Conservation (phyloP, 2,329 filamentous ascomycete genomes). For the Ophiostoma fasciatum region DNA sequence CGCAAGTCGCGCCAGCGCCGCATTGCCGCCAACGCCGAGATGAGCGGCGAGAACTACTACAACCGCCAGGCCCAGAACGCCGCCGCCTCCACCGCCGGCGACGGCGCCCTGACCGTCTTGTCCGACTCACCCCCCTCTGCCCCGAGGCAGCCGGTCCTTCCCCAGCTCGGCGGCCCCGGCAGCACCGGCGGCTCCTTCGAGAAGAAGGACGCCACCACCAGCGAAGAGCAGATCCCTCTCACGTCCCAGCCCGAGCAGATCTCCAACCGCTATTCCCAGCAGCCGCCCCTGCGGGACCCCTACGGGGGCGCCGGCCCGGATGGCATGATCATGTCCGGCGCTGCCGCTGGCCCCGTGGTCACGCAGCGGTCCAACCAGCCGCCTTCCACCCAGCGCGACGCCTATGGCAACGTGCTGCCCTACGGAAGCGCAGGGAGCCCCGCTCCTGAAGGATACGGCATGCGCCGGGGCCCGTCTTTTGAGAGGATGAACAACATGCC, state of each 20-base stretch:
- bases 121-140: neutral
- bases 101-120: conserved; percentile 20
- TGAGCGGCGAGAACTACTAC: conserved; percentile 92
- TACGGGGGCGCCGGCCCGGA: conserved; percentile 22
- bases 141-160: conserved; percentile 37
- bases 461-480: conserved; percentile 30
- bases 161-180: conserved; percentile 40
- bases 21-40: conserved; percentile 87
- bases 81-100: conserved; percentile 22
- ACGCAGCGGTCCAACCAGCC: conserved; percentile 14
- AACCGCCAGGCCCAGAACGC: conserved; percentile 45
- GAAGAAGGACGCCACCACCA: conserved; percentile 43
- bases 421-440: conserved; percentile 37
- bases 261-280: conserved; percentile 28
- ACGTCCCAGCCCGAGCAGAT: conserved; percentile 48
- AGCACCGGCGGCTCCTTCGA: conserved; percentile 45
- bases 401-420: conserved; percentile 46
- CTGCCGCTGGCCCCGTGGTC: conserved; percentile 11
- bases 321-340: conserved; percentile 16
- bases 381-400: conserved; percentile 34
- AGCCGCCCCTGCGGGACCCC: conserved; percentile 35
- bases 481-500: conserved; percentile 29
- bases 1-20: conserved; percentile 86
- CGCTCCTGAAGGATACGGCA: conserved; percentile 29
- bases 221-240: conserved; percentile 57